phyloP scores from a whole-genome alignment of 306 rosid species.

The Amphicarpaea edgeworthii region DNA sequence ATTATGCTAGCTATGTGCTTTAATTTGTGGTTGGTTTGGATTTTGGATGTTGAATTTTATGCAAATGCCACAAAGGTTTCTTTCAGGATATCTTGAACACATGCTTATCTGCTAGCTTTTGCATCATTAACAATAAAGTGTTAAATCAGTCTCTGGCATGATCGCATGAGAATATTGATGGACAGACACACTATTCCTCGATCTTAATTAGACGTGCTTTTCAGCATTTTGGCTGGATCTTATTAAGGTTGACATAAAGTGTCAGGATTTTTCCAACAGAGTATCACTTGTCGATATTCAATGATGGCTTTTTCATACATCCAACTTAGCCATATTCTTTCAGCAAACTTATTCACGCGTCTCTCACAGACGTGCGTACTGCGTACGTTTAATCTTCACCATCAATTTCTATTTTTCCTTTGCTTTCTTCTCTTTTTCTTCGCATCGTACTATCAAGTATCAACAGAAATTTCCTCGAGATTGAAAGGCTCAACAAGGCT shows the following conservation, averaged over 20 bases:
- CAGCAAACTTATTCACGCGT: conserved; percentile 2
- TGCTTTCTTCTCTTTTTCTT: neutral
- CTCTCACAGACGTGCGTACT: neutral
- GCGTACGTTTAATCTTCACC: conserved; percentile 1
- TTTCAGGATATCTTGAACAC: neutral
- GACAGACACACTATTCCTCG: neutral
- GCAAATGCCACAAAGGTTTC: conserved; percentile 23
- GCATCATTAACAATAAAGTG: conserved; percentile 12
- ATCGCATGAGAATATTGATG: conserved; percentile 39
- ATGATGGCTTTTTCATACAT: conserved; percentile 3
- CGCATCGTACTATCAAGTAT: neutral
- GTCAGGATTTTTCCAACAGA: conserved; percentile 34
- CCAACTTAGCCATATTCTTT: conserved; percentile 17
- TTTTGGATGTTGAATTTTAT: conserved; percentile 22
- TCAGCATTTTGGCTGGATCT: conserved; percentile 49
- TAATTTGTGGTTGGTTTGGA: conserved; percentile 5
- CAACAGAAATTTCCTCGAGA: neutral
- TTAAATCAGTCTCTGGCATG: conserved; percentile 12
- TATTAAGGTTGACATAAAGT: conserved; percentile 41
- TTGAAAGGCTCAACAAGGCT: neutral
- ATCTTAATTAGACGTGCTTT: conserved; percentile 26
- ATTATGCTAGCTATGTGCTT: conserved; percentile 29
- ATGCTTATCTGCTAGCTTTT: neutral
- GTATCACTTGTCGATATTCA: conserved; percentile 30
- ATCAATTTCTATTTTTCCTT: neutral